These are phyloP conservation scores for Pleomassaria siparia DNA, from an alignment of 2,329 filamentous ascomycete genomes.

Conservation along the genomic window DNA sequence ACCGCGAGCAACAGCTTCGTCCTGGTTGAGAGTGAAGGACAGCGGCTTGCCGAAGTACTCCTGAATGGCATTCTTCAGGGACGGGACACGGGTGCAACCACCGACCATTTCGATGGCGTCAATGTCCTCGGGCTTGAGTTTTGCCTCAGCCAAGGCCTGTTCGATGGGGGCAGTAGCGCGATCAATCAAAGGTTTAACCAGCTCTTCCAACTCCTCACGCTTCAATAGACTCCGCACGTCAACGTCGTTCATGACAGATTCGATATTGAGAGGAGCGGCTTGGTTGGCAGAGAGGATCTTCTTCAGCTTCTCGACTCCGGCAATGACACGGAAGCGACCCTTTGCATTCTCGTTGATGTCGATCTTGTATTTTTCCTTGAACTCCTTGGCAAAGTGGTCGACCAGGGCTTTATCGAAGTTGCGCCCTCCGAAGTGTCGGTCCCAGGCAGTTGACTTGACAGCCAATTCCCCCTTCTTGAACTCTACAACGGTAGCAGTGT, in stretches of 20 bases:
- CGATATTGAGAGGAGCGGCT: constrained; percentile 80
- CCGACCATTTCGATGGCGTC: constrained; percentile 92
- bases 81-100: constrained; percentile 89
- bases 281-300: constrained; percentile 16
- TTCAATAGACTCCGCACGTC: constrained; percentile 89
- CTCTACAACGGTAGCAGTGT: constrained; percentile 90
- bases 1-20: constrained; percentile 93
- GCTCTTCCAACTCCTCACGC: constrained; percentile 88
- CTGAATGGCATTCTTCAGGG: constrained; percentile 87
- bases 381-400: constrained; percentile 92
- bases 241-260: constrained; percentile 97
- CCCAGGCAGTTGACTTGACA: constrained; percentile 88
- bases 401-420: constrained; percentile 95
- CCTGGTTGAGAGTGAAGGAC: constrained; percentile 96
- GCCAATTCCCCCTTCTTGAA: constrained; percentile 96
- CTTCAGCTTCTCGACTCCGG: constrained; percentile 95
- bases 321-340: constrained; percentile 81
- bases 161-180: constrained; percentile 75
- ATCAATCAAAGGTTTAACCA: constrained; percentile 80
- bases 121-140: constrained; percentile 88
- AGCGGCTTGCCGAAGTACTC: constrained; percentile 89
- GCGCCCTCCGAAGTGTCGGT: constrained; percentile 95
- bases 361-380: constrained; percentile 97
- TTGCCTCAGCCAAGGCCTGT: constrained; percentile 90
- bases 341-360: constrained; percentile 90